These are phyloP conservation scores for Fusarium anthophilum DNA, from an alignment of 2,329 filamentous ascomycete genomes.

Conservation along the genomic window DNA sequence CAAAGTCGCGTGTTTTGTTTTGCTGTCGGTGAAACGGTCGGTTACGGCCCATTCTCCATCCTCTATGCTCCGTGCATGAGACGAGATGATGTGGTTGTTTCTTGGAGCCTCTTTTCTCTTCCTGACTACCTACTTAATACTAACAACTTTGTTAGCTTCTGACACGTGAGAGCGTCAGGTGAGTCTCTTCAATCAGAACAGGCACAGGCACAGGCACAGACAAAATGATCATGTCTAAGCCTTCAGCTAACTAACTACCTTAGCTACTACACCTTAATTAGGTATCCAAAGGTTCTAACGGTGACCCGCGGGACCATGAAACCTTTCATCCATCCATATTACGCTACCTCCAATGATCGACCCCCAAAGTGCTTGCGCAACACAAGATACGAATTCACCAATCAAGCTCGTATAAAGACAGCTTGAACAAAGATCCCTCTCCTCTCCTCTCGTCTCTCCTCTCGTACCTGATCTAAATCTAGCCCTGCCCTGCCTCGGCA, in stretches of 20 bases:
- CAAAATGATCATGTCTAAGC: background rate
- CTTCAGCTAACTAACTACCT: background rate
- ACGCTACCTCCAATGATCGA: conserved; percentile 13
- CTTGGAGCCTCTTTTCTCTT: background rate
- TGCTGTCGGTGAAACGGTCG: conserved; percentile 23
- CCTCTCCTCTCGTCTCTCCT: background rate
- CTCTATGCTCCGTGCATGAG: background rate
- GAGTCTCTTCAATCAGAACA: background rate
- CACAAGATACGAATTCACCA: conserved; percentile 14
- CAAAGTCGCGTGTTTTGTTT: conserved; percentile 22
- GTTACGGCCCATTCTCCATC: background rate
- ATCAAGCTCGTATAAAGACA: conserved; percentile 12
- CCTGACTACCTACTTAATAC: background rate
- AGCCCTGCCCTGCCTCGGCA: background rate
- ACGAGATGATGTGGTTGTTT: conserved; percentile 13
- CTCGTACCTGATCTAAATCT: conserved; percentile 24
- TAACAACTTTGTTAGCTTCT: background rate
- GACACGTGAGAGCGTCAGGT: conserved; percentile 36
- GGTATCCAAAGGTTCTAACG: background rate
- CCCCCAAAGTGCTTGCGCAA: conserved; percentile 9
- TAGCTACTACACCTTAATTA: background rate
- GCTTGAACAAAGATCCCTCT: conserved; percentile 4
- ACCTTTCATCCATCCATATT: background rate
- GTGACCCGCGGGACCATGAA: background rate
- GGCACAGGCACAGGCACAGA: background rate